Conservation (phyloP, 805 yeast genomes). For the Metschnikowia kunwiensis region DNA sequence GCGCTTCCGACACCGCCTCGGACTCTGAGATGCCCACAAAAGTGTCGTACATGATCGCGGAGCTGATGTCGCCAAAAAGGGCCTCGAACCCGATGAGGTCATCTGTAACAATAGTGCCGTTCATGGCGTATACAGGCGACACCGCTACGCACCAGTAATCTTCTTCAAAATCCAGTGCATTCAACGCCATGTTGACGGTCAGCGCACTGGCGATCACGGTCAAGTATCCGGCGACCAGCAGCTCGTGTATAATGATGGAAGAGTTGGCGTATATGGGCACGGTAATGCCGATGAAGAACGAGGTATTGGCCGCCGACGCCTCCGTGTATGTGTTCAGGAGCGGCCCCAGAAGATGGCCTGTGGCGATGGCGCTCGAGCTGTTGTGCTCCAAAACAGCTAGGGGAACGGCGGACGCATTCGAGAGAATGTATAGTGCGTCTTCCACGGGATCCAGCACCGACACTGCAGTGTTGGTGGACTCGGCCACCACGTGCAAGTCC, state of each 20-base stretch:
- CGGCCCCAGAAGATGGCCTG: slow-evolving; percentile 62
- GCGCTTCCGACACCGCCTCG: slow-evolving; percentile 28
- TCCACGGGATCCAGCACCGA: slow-evolving; percentile 28
- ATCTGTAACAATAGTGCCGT: slow-evolving; percentile 30
- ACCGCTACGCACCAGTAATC: slow-evolving; percentile 35
- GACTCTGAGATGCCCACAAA: slow-evolving; percentile 27
- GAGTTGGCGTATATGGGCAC: slow-evolving; percentile 70
- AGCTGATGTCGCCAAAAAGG: slow-evolving; percentile 24
- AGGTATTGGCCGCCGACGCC: slow-evolving; percentile 16
- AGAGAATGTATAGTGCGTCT: slow-evolving; percentile 49
- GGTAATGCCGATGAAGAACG: slow-evolving; percentile 69
- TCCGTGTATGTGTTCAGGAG: slow-evolving; percentile 33
- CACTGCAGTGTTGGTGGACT: slow-evolving; percentile 27
- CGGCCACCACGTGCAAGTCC: slow-evolving; percentile 46
- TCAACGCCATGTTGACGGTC: slow-evolving; percentile 28
- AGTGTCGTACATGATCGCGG: slow-evolving; percentile 25
- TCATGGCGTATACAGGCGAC: slow-evolving; percentile 29
- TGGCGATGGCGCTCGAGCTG: slow-evolving; percentile 13
- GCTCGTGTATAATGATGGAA: slow-evolving; percentile 56
- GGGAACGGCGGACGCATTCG: slow-evolving; percentile 44
- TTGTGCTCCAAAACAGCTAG: slow-evolving; percentile 30
- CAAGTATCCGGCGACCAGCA: slow-evolving; percentile 66
- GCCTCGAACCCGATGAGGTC: slow-evolving; percentile 47
- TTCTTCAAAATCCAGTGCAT: slow-evolving; percentile 12
- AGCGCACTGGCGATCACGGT: slow-evolving; percentile 48